Evolutionary conservation across 1,139 yeast genomes (phyloP).

Genomic region (Yamadazyma spencermartinsiae): DNA sequence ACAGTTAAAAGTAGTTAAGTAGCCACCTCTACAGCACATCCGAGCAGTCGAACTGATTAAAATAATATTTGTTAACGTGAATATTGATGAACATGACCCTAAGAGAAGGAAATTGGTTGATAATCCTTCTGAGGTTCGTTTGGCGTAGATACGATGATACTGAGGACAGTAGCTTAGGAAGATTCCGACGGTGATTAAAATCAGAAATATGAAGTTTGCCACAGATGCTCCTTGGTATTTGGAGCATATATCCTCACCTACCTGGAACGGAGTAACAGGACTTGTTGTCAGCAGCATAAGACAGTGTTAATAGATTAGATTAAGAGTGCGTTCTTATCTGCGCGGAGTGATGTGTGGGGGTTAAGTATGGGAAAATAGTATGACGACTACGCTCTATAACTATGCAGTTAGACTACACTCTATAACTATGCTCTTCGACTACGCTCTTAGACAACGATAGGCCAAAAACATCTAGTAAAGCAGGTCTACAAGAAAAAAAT

Average conservation of each 20-base stretch:
- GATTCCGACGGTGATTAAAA: conserved; percentile 64
- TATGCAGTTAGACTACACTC: no score
- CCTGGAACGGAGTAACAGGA: background rate
- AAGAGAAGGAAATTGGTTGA: conserved; percentile 72
- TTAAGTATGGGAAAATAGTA: no score
- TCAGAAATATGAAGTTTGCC: conserved; percentile 49
- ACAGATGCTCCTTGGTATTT: conserved; percentile 48
- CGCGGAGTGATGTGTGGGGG: no score
- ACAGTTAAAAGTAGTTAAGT: conserved; percentile 57
- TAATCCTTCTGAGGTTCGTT: conserved; percentile 75
- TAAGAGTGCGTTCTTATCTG: no score
- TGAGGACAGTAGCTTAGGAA: conserved; percentile 79
- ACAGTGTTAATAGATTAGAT: no score
- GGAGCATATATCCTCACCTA: conserved; percentile 29
- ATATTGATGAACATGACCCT: conserved; percentile 71
- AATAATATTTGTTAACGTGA: conserved; percentile 68
- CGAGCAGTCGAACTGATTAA: conserved; percentile 59
- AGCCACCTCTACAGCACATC: conserved; percentile 48
- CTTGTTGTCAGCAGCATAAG: background rate
- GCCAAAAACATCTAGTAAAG: no score
- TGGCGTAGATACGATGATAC: conserved; percentile 56
- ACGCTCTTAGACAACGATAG: no score
- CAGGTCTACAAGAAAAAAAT: no score
- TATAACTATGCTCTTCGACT: no score
- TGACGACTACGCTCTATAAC: no score